Evolutionary conservation across 2,329 filamentous ascomycete species (phyloP).

Genomic region (Colletotrichum orbiculare): DNA sequence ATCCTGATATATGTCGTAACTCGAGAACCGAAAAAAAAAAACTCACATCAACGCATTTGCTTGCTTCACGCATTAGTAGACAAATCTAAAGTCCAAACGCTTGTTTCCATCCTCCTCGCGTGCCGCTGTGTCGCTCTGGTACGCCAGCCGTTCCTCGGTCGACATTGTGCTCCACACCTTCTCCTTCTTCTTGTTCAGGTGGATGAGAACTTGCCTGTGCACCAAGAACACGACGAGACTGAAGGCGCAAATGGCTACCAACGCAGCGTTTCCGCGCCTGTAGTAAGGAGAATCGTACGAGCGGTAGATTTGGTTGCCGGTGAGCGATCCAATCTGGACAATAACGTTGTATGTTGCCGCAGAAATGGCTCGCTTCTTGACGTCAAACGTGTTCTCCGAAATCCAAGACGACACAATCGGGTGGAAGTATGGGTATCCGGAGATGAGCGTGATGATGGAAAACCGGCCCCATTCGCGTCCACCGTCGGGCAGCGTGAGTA

Average conservation of each 20-base stretch:
- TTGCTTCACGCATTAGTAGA: conserved; percentile 17
- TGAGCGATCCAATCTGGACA: conserved; percentile 56
- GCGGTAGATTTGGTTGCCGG: conserved; percentile 61
- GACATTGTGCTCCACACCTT: conserved; percentile 52
- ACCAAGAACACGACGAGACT: conserved; percentile 61
- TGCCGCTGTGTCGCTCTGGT: conserved; percentile 51
- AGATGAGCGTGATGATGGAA: conserved; percentile 61
- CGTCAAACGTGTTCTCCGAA: conserved; percentile 60
- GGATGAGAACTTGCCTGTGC: conserved; percentile 56
- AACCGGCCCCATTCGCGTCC: conserved; percentile 64
- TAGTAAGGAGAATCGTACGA: conserved; percentile 65
- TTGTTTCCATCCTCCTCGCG: conserved; percentile 59
- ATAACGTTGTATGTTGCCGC: conserved; percentile 64
- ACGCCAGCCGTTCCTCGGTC: conserved; percentile 49
- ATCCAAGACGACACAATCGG: conserved; percentile 64
- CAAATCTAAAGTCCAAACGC: conserved; percentile 44
- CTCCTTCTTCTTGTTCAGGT: conserved; percentile 50
- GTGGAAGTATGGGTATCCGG: conserved; percentile 69
- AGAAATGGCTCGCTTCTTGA: conserved; percentile 60
- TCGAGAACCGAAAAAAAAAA: too few relatives aligned
- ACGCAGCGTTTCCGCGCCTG: conserved; percentile 66
- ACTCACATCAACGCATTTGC: background rate
- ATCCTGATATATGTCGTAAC: background rate
- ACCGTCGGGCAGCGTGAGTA: conserved; percentile 53
- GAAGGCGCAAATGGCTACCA: conserved; percentile 63